Evolutionary conservation across 495 filamentous ascomycete genomes (phyloP).

Genomic region (Penicillium mononematosum): DNA sequence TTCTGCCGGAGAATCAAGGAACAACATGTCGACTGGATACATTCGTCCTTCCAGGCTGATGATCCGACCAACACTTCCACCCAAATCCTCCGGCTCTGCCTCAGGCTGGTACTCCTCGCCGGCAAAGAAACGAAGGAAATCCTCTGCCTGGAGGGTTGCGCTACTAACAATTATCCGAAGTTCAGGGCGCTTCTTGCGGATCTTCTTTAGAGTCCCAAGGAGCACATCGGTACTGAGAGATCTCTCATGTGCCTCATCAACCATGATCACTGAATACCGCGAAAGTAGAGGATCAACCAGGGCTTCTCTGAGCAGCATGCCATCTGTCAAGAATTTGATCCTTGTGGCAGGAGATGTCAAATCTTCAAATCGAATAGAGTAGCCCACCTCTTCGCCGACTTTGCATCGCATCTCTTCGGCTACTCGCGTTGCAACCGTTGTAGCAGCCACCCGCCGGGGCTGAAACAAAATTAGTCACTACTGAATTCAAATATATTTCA

Average conservation of each 20-base stretch:
- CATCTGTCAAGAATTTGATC: conserved; percentile 97
- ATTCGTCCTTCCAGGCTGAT: conserved; percentile 88
- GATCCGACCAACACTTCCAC: conserved; percentile 61
- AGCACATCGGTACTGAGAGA: conserved; percentile 93
- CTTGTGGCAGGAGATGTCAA: conserved; percentile 80
- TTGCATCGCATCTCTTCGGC: conserved; percentile 92
- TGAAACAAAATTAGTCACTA: conserved; percentile 37
- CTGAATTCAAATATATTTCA: neutral
- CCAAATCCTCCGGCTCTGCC: conserved; percentile 40
- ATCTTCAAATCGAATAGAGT: conserved; percentile 96
- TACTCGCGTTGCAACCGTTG: conserved; percentile 85
- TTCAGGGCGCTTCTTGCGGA: conserved; percentile 76
- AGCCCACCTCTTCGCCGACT: conserved; percentile 92
- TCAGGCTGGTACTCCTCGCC: conserved; percentile 42
- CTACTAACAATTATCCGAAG: conserved; percentile 90
- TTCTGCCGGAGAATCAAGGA: conserved; percentile 75
- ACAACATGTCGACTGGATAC: conserved; percentile 88
- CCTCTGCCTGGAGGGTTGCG: conserved; percentile 89
- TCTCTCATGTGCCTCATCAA: conserved; percentile 96
- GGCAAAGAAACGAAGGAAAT: conserved; percentile 81
- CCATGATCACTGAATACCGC: conserved; percentile 96
- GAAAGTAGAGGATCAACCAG: conserved; percentile 90
- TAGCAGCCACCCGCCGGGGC: conserved; percentile 91
- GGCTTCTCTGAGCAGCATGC: conserved; percentile 88
- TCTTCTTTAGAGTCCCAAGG: conserved; percentile 92